These are phyloP conservation scores for Cryptosporidium parvum DNA, from an alignment of 169 alveolate genomes.

Conservation along the genomic window DNA sequence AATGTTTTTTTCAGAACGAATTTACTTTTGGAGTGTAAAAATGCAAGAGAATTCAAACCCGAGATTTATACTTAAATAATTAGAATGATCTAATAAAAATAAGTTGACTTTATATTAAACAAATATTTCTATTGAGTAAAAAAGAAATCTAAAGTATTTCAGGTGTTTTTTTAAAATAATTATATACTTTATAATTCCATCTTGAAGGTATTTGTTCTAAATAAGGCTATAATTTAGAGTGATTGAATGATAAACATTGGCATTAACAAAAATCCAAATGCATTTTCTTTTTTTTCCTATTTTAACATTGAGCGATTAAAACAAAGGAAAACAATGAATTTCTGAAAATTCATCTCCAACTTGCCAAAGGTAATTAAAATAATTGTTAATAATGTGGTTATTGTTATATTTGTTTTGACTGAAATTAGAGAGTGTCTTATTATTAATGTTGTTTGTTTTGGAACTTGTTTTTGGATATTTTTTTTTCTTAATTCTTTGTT, in stretches of 20 bases:
- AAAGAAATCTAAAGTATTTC: not conserved
- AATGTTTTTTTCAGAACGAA: too few species aligned
- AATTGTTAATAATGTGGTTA: slow-evolving; percentile 5
- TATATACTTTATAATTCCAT: not conserved
- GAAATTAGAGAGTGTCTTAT: not conserved
- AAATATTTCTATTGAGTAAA: not conserved
- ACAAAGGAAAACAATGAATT: slow-evolving; percentile 18
- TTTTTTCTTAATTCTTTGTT: not conserved
- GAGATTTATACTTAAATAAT: too few species aligned
- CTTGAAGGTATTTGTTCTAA: not conserved
- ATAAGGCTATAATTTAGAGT: not conserved
- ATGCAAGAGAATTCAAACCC: too few species aligned
- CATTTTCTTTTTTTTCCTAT: not conserved
- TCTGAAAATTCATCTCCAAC: slow-evolving; percentile 71
- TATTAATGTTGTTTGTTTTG: not conserved
- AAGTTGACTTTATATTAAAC: not conserved
- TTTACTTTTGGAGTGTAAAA: too few species aligned
- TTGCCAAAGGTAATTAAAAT: slow-evolving; percentile 38
- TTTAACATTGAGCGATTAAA: not conserved
- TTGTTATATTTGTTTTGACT: not conserved
- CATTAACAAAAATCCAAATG: not conserved
- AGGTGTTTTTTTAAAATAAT: not conserved
- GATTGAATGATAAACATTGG: not conserved
- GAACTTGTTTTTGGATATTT: not conserved
- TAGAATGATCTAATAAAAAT: not conserved